phyloP scores from a whole-genome alignment of 306 rosid species.

The Pachyrhizus erosus region DNA sequence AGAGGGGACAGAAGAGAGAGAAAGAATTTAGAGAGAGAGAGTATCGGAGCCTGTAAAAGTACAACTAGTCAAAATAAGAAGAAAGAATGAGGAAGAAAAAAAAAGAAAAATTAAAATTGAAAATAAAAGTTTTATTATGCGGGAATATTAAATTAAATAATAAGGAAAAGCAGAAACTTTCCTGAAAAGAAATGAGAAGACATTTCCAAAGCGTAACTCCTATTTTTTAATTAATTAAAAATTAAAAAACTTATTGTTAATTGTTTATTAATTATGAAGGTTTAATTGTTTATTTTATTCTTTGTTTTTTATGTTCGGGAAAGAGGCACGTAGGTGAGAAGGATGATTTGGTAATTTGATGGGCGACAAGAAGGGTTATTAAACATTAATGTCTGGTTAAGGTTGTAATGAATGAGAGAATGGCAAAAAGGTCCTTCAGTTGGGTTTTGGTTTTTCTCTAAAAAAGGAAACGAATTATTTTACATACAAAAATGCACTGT shows the following conservation, averaged over 20 bases:
- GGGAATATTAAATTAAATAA: neutral
- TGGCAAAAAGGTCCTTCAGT: conserved; percentile 8
- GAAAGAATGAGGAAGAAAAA: conserved; percentile 41
- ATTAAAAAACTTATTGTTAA: neutral
- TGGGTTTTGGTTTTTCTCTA: conserved; percentile 4
- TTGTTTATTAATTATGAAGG: neutral
- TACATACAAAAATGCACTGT: neutral
- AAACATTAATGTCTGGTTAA: conserved; percentile 19
- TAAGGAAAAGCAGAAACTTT: conserved; percentile 44
- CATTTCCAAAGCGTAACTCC: conserved; percentile 35
- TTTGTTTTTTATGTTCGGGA: conserved; percentile 9
- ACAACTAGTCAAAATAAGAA: conserved; percentile 67
- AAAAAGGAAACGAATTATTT: neutral
- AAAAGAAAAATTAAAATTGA: neutral
- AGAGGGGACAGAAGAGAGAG: conserved; percentile 62
- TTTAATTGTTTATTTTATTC: neutral
- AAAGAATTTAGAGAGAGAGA: conserved; percentile 58
- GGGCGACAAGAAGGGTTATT: conserved; percentile 7
- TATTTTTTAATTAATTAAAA: neutral
- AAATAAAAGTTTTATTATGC: neutral
- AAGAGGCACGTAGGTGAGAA: conserved; percentile 30
- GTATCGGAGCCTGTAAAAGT: conserved; percentile 67
- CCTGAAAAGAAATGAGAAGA: conserved; percentile 36
- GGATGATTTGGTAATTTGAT: conserved; percentile 36
- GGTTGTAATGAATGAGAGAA: conserved; percentile 17